Conservation (phyloP, 805 yeast species). For the Lipomyces orientalis region DNA sequence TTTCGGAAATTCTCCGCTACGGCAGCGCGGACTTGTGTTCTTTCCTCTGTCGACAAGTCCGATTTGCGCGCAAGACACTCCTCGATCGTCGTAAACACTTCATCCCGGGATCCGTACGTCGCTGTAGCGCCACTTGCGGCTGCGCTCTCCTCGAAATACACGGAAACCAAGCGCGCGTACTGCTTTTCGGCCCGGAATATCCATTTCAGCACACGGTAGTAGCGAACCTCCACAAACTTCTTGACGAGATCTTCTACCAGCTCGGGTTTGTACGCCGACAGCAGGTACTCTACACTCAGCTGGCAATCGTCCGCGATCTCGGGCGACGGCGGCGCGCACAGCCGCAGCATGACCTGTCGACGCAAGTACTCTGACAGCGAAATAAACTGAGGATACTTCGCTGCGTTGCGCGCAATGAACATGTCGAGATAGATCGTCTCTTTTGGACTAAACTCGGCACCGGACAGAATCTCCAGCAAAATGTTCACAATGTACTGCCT, state of each 20-base stretch:
- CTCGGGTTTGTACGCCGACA: constrained; percentile 69
- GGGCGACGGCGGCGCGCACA: constrained; percentile 53
- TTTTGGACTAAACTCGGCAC: constrained; percentile 30
- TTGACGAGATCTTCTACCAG: constrained; percentile 57
- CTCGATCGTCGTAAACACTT: constrained; percentile 37
- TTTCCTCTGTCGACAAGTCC: constrained; percentile 26
- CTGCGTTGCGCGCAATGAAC: constrained; percentile 78
- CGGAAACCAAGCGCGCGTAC: constrained; percentile 55
- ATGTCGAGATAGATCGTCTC: constrained; percentile 55
- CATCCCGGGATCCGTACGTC: constrained; percentile 20
- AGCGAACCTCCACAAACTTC: constrained; percentile 60
- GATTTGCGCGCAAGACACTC: constrained; percentile 28
- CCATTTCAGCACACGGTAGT: constrained; percentile 62
- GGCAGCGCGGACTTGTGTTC: constrained; percentile 27
- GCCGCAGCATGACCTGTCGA: constrained; percentile 53
- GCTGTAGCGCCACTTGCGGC: not conserved
- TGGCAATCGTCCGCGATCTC: constrained; percentile 65
- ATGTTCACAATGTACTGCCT: constrained; percentile 82
- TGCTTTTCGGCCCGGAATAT: constrained; percentile 61
- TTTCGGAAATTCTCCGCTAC: constrained; percentile 27
- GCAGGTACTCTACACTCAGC: constrained; percentile 71
- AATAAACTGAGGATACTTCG: constrained; percentile 85
- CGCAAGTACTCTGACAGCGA: constrained; percentile 67
- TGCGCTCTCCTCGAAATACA: constrained; percentile 32
- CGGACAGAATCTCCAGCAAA: constrained; percentile 62